These are phyloP conservation scores for Penicillium thymicola DNA, from an alignment of 2,329 filamentous ascomycete genomes.

Conservation along the genomic window DNA sequence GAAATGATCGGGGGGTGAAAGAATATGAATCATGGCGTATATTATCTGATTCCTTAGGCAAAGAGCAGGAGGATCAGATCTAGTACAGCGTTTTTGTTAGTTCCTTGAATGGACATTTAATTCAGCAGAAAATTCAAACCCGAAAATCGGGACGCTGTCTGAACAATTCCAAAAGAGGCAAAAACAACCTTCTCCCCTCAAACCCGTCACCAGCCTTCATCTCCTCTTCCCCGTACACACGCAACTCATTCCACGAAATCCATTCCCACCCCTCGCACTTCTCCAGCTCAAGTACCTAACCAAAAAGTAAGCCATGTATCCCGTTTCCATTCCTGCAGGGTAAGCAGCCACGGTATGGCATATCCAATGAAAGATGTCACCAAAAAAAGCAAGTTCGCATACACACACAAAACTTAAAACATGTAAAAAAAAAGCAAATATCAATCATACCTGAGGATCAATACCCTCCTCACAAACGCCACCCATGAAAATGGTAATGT, in stretches of 20 bases:
- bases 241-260: slow-evolving; percentile 50
- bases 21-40: neutral
- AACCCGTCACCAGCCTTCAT: slow-evolving; percentile 29
- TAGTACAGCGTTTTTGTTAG: no score
- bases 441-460: slow-evolving; percentile 50
- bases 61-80: neutral
- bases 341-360: neutral
- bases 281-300: slow-evolving; percentile 43
- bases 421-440: neutral
- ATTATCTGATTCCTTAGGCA: neutral
- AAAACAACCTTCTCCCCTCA: slow-evolving; percentile 41
- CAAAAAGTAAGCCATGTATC: neutral
- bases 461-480: slow-evolving; percentile 49
- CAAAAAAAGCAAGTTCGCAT: neutral
- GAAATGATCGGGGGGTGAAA: neutral
- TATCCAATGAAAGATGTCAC: neutral
- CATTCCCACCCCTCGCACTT: slow-evolving; percentile 58
- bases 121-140: neutral
- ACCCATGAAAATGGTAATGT: slow-evolving; percentile 68
- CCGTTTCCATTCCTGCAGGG: neutral
- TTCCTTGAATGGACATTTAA: neutral
- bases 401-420: no score
- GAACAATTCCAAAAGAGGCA: slow-evolving; percentile 49
- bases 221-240: slow-evolving; percentile 28
- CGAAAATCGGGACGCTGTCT: slow-evolving; percentile 35